These are phyloP conservation scores for Wallacemonas sp. DNA, from an alignment of 208 protist genomes.

Conservation along the genomic window DNA sequence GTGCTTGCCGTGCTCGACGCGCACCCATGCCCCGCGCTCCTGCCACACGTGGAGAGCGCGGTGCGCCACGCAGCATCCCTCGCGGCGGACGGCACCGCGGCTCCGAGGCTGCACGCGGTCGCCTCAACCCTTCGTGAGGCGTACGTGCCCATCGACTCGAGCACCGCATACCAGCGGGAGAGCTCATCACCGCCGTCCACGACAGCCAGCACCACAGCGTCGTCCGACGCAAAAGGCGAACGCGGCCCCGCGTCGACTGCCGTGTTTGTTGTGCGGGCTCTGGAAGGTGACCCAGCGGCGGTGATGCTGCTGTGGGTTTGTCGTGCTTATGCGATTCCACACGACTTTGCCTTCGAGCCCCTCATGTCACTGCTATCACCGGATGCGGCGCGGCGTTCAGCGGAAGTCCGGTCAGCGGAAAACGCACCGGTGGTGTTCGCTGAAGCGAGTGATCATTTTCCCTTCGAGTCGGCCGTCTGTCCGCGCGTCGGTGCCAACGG, in stretches of 20 bases:
- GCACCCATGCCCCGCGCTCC: conserved; percentile 32
- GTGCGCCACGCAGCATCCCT: conserved; percentile 37
- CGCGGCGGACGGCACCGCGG: conserved; percentile 7
- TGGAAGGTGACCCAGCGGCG: conserved; percentile 60
- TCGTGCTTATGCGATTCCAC: conserved; percentile 61
- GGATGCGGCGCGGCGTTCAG: too few species aligned
- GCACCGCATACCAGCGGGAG: background rate
- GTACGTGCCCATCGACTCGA: background rate
- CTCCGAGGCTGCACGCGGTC: background rate
- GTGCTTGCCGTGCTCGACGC: conserved; percentile 58
- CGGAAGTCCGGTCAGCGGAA: too few species aligned
- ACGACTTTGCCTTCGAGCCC: conserved; percentile 52
- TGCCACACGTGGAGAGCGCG: conserved; percentile 54
- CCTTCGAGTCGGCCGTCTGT: background rate
- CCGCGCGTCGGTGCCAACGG: background rate
- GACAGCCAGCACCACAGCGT: background rate
- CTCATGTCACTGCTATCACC: conserved; percentile 12
- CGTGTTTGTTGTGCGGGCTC: conserved; percentile 51
- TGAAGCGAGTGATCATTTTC: background rate
- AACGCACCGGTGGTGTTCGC: conserved; percentile 5
- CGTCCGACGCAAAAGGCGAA: background rate
- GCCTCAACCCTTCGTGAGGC: background rate
- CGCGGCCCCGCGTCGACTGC: background rate
- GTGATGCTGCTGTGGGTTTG: conserved; percentile 76
- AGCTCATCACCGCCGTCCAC: background rate